Conservation (phyloP, 805 yeast genomes). For the Millerago galiae region DNA sequence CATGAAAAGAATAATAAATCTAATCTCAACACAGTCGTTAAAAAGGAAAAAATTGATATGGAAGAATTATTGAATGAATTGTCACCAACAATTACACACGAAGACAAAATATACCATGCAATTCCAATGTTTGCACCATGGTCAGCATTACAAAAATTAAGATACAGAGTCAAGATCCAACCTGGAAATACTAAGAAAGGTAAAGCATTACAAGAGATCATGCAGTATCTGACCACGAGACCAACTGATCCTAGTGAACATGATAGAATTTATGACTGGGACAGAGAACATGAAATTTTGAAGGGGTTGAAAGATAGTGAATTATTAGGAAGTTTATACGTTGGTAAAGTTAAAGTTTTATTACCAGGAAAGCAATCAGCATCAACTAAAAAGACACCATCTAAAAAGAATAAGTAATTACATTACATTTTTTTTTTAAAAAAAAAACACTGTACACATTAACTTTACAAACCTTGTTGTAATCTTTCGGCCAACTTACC, state of each 20-base stretch:
- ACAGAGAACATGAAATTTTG: slow-evolving; percentile 52
- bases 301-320: slow-evolving; percentile 57
- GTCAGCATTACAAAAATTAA: slow-evolving; percentile 65
- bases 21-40: background rate
- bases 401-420: slow-evolving; percentile 6
- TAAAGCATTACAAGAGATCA: slow-evolving; percentile 67
- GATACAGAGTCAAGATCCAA: slow-evolving; percentile 77
- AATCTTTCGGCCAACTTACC: slow-evolving; percentile 56
- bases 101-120: slow-evolving; percentile 53
- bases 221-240: slow-evolving; percentile 48
- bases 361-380: slow-evolving; percentile 41
- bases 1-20: background rate
- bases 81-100: slow-evolving; percentile 23
- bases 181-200: slow-evolving; percentile 82
- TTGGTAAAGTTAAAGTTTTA: slow-evolving; percentile 61
- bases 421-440: background rate
- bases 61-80: slow-evolving; percentile 35
- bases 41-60: slow-evolving; percentile 38
- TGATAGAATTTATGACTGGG: slow-evolving; percentile 61
- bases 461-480: slow-evolving; percentile 33
- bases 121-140: slow-evolving; percentile 94
- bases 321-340: slow-evolving; percentile 59
- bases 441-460: background rate
- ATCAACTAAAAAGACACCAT: slow-evolving; percentile 19
- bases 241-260: slow-evolving; percentile 38